Evolutionary conservation across 805 yeast genomes (phyloP).

Genomic region (Saccharomycopsis fermentans): DNA sequence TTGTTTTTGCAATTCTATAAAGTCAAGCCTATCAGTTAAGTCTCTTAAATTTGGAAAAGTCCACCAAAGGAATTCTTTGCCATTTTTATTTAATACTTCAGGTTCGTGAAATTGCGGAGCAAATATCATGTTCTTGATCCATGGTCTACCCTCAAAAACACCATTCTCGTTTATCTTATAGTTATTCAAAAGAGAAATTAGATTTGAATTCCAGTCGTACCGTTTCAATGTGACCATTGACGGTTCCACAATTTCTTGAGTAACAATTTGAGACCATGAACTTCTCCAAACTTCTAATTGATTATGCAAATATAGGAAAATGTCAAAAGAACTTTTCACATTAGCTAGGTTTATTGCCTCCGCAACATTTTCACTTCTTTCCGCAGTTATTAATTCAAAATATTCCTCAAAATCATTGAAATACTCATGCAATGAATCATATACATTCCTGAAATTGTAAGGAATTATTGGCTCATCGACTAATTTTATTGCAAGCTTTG

Average conservation of each 20-base stretch:
- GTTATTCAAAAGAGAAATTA: constrained; percentile 42
- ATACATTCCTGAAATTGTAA: constrained; percentile 42
- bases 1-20: constrained; percentile 24
- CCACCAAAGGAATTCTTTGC: constrained; percentile 38
- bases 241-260: constrained; percentile 55
- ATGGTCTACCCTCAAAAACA: constrained; percentile 43
- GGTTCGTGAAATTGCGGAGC: constrained; percentile 63
- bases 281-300: constrained; percentile 45
- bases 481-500: constrained; percentile 44
- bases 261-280: constrained; percentile 53
- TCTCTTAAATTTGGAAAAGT: constrained; percentile 75
- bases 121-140: constrained; percentile 56
- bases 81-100: constrained; percentile 22
- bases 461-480: constrained; percentile 74
- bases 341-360: constrained; percentile 19
- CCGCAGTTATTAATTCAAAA: not conserved
- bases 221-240: constrained; percentile 60
- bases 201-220: constrained; percentile 71
- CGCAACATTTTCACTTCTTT: not conserved
- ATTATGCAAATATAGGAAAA: constrained; percentile 35
- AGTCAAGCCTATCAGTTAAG: constrained; percentile 29
- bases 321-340: constrained; percentile 25
- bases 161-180: constrained; percentile 35
- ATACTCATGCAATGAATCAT: constrained; percentile 34
- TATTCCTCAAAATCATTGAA: constrained; percentile 38